Evolutionary conservation across 2,329 filamentous ascomycete genomes (phyloP), one percentile per base, ranked within the genome.

Genomic region (Calonectria leucothoes): DNA sequence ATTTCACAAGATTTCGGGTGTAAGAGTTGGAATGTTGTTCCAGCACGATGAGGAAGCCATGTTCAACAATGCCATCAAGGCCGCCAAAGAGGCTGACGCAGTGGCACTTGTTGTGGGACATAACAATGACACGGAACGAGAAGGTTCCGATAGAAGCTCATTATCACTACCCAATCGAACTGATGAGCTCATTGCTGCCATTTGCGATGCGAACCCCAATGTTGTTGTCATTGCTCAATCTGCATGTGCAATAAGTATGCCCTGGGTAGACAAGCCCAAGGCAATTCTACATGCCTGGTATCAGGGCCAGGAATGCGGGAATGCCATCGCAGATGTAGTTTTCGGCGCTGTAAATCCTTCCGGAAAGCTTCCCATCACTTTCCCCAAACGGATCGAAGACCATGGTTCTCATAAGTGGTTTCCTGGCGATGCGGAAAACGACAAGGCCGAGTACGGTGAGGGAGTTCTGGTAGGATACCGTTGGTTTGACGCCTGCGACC

Each of bases 1-100:
- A 1, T 79, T 81, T 61, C 76, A 78, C 48, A 77, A 73, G 6
- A 49, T 79, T 1, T 78, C 77, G 0, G 78, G 77, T 15, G 68
- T 78, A 2, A 74, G 77, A 3, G 74, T 76, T 1, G 64, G 64
- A 20, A 48, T 66, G 45, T 33, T 51, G 7, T 49, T 66, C 7
- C 45, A 52, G 3, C 42, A 51, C 25, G 48, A 66, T 49, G 64
- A 66, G n/a, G 23, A 66, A 31, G 35, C 29, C n/a, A 48, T 66
- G 39, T 66, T 66, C n/a, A 25, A 52, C 7, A 27, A 42, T 6
- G 64, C 64, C 14, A 7, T 66, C 23, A 73, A 12, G 1, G 33
- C 64, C 14, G 64, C 68, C n/a, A 37, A 25, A 17, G 57, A 64
- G 14, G 68, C 68, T 11, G 68, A 70, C 29, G 57, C 48, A 29